A percentile compares a stretch with the other conserved stretches of the same genome.
Conservation (phyloP, 441 rosid species). For the Rhodomyrtus psidioides region DNA sequence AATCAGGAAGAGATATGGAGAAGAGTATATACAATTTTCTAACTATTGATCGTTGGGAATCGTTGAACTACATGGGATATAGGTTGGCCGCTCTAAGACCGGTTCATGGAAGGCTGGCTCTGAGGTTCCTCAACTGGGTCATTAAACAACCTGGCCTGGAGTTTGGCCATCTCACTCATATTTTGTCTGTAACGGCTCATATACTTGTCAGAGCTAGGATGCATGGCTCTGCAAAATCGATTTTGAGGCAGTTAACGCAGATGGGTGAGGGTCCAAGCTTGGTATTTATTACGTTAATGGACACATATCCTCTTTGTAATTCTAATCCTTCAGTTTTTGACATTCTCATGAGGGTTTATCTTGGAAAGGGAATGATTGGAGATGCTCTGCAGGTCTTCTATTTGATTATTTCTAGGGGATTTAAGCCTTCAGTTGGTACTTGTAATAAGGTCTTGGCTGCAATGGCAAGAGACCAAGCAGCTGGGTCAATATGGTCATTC, state of each 20-base stretch:
- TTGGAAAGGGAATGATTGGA: slow-evolving; percentile 44
- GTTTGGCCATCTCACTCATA: slow-evolving; percentile 40
- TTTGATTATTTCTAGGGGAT: slow-evolving; percentile 57
- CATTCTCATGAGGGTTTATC: slow-evolving; percentile 58
- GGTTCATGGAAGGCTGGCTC: slow-evolving; percentile 82
- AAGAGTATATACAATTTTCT: slow-evolving; percentile 64
- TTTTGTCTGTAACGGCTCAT: slow-evolving; percentile 57
- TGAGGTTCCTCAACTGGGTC: slow-evolving; percentile 71
- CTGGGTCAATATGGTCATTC: slow-evolving; percentile 51
- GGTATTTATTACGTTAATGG: slow-evolving; percentile 65
- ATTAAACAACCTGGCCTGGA: slow-evolving; percentile 60
- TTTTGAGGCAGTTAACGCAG: slow-evolving; percentile 42
- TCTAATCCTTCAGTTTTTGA: slow-evolving; percentile 91
- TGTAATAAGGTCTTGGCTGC: slow-evolving; percentile 59
- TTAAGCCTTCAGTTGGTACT: slow-evolving; percentile 57
- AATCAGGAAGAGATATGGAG: slow-evolving; percentile 29
- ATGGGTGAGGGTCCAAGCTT: slow-evolving; percentile 37
- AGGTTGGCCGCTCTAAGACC: slow-evolving; percentile 54
- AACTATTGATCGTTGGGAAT: slow-evolving; percentile 76
- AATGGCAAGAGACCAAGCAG: slow-evolving; percentile 37
- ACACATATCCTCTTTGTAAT: slow-evolving; percentile 64
- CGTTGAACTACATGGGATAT: slow-evolving; percentile 75
- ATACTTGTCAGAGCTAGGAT: slow-evolving; percentile 75
- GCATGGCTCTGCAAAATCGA: slow-evolving; percentile 52
- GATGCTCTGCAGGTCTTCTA: slow-evolving; percentile 52